phyloP scores from a whole-genome alignment of 2,329 filamentous ascomycete genomes.

The Talaromyces marneffei region DNA sequence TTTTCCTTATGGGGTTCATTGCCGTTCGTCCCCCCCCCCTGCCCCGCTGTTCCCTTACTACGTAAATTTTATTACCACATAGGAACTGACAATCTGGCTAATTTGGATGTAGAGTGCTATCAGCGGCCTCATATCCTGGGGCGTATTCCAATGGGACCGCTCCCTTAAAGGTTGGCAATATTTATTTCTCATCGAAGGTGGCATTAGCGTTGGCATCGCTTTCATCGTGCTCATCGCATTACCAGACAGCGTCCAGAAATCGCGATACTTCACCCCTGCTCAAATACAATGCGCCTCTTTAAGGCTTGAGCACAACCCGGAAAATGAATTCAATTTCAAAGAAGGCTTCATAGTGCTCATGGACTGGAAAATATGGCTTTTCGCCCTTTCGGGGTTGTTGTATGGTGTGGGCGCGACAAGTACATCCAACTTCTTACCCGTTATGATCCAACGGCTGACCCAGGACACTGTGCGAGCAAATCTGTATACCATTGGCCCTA shows the following conservation, averaged over 20 bases:
- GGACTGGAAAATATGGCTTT: slow-evolving; percentile 8
- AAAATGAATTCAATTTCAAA: not conserved
- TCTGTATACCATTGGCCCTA: slow-evolving; percentile 13
- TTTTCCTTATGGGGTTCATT: slow-evolving; percentile 5
- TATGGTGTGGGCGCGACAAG: slow-evolving; percentile 8
- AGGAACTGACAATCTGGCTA: not conserved
- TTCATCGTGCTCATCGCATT: not conserved
- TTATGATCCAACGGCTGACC: slow-evolving; percentile 10
- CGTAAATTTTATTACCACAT: no score
- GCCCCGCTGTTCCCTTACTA: no score
- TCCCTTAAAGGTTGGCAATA: slow-evolving; percentile 9
- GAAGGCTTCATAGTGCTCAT: not conserved
- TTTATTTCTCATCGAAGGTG: slow-evolving; percentile 10
- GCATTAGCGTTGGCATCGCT: slow-evolving; percentile 3
- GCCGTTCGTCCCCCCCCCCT: not conserved
- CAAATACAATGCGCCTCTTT: not conserved
- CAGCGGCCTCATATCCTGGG: slow-evolving; percentile 6
- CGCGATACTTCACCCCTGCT: not conserved
- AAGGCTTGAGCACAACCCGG: not conserved
- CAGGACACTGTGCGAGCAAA: slow-evolving; percentile 4
- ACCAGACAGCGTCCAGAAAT: not conserved
- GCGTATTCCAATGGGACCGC: slow-evolving; percentile 9
- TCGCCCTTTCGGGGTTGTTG: not conserved
- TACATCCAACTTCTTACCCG: slow-evolving; percentile 13
- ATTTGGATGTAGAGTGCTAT: not conserved